Base-by-base conservation (phyloP, 2,329 filamentous ascomycete genomes). In the Dactylella cylindrospora region DNA sequence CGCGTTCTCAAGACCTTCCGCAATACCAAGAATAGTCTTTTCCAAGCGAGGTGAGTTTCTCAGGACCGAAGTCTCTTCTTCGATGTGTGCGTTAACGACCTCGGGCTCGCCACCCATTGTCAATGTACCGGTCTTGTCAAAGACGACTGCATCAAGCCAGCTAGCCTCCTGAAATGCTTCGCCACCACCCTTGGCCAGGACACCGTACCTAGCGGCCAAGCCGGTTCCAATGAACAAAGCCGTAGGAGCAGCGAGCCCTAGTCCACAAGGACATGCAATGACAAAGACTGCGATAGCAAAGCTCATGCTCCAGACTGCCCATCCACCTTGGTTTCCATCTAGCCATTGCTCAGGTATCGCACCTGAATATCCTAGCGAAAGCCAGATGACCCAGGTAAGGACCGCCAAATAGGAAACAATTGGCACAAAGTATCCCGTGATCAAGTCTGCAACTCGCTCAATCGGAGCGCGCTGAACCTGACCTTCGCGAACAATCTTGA, bases 351-450 rank as follows among this genome's bases (percentile, higher is more conserved):
- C 70, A 0, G 84, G 81, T 10, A 90, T 74, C 1, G 69, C 70
- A 1, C 82, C 81, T 0, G 79, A 76, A 7, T 80, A 72, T 0
- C 85, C 85, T 8, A 90, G 74, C 0, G 74, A 71, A 50, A 90
- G 76, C 87, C 87, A 91, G 22, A 83, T 72, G 10, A 85, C 64
- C 84, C 85, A 91, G 0, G 85, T 90, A 2, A 78, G 45, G 15
- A 90, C 78, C 5, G 86, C 86, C 19, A 88, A 75, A 1, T 86
- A 72, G 0, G 83, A 85, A 32, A 91, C 80, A 28, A 83, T 78
- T 1, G 86, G 86, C 5, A 90, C 86, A 68, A 91, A 90, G 70
- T 88, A 88, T 2, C 82, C 80, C 0, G 86, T 90, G 66, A 90
- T 74, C 3, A 80, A 72, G 69, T 90, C 86, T 0, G 86, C 86